These are phyloP conservation scores for Cordyceps cicadae DNA, from an alignment of 2,329 filamentous ascomycete genomes.

Conservation along the genomic window DNA sequence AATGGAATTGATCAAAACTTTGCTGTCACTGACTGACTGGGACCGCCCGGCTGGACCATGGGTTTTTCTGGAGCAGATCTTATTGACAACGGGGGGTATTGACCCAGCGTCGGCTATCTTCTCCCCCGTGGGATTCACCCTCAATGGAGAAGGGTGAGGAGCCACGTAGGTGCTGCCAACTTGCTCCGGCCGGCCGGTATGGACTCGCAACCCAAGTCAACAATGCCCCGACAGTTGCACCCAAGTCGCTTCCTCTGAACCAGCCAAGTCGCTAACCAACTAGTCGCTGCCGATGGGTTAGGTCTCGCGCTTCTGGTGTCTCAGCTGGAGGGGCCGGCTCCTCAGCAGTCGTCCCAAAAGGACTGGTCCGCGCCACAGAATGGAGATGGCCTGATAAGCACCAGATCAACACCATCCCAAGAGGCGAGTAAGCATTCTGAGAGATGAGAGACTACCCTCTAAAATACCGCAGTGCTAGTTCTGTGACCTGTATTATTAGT, in stretches of 20 bases:
- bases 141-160: background rate
- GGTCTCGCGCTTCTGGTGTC: slow-evolving; percentile 1
- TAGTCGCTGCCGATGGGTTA: slow-evolving; percentile 5
- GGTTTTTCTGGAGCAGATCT: background rate
- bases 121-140: background rate
- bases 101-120: background rate
- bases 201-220: background rate
- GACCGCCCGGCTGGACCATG: background rate
- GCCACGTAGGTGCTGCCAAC: background rate
- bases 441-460: background rate
- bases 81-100: background rate
- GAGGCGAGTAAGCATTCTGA: background rate
- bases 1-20: slow-evolving; percentile 3
- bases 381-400: background rate
- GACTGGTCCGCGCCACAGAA: background rate
- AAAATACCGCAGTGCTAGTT: background rate
- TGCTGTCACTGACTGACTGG: background rate
- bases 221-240: background rate
- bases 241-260: background rate
- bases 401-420: background rate
- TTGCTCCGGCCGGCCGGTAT: no score
- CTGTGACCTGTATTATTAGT: background rate
- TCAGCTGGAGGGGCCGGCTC: background rate
- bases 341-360: background rate
- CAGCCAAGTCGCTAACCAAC: background rate